Percentiles rank a stretch among this genome's conserved stretches.
phyloP scores from a whole-genome alignment of 2,329 filamentous ascomycete species.

The Elsinoe perseae region DNA sequence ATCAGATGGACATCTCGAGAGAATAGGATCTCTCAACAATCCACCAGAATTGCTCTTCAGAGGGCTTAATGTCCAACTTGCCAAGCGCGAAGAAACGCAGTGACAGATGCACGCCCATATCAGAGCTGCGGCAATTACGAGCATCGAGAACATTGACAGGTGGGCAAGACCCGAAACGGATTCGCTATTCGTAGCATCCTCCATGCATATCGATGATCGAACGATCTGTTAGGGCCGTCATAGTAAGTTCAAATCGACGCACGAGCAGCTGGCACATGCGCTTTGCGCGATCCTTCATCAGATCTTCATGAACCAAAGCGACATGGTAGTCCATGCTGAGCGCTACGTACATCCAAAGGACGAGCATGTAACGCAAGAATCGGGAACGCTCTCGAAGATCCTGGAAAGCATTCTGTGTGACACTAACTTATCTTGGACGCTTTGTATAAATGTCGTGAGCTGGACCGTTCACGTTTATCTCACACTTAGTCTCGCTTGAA shows the following conservation, averaged over 20 bases:
- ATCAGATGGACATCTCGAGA: background rate
- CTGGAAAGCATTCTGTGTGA: no score
- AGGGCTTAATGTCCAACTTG: background rate
- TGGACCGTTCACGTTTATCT: no score
- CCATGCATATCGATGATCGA: no score
- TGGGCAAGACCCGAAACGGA: no score
- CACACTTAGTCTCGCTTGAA: no score
- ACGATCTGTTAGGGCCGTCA: no score
- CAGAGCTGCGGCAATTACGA: no score
- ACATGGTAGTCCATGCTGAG: background rate
- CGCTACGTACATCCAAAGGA: background rate
- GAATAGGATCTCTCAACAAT: background rate
- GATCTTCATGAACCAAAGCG: background rate
- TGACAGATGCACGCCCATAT: background rate
- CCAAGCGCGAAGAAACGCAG: background rate
- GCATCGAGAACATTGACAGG: no score
- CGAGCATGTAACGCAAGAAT: background rate
- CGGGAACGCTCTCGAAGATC: background rate
- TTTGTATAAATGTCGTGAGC: no score
- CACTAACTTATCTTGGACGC: no score
- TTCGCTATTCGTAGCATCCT: no score
- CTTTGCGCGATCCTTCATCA: background rate
- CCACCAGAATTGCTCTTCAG: background rate
- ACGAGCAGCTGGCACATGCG: background rate
- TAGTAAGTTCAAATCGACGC: no score